A percentile compares a stretch with the other conserved stretches of the same genome.
Conservation (phyloP, 2,329 filamentous ascomycete genomes). For the Xylaria sp. region DNA sequence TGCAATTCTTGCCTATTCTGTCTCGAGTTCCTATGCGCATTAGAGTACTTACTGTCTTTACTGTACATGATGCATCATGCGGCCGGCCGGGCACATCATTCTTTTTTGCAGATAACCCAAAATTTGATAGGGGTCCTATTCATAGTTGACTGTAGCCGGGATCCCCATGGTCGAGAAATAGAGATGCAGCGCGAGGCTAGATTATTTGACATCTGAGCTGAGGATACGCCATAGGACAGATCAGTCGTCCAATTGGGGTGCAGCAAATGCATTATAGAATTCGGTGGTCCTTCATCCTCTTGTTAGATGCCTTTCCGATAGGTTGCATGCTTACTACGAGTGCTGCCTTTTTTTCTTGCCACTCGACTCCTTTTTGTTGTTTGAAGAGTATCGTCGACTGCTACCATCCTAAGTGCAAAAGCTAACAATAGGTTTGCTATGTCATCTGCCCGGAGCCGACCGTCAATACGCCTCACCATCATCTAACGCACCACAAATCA, state of each 20-base stretch:
- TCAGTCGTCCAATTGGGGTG: not conserved
- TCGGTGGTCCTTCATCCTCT: not conserved
- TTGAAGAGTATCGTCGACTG: not conserved
- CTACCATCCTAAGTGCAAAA: not conserved
- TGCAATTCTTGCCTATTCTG: constrained; percentile 4
- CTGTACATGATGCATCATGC: constrained; percentile 1
- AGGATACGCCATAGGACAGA: not conserved
- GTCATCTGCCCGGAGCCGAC: not conserved
- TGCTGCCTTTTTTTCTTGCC: not conserved
- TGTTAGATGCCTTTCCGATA: not conserved
- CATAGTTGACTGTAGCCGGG: not conserved
- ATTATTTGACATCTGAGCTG: not conserved
- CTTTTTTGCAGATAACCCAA: not conserved
- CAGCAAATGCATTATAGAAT: not conserved
- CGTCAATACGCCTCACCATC: constrained; percentile 8
- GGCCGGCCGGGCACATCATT: constrained; percentile 19
- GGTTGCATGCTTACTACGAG: not conserved
- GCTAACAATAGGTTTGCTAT: not conserved
- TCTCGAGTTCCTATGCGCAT: not conserved
- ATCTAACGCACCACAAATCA: not conserved
- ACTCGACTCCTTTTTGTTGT: not conserved
- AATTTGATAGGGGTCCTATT: constrained; percentile 17
- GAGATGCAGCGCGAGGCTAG: not conserved
- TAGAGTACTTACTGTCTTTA: not conserved
- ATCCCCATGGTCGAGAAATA: not conserved